These are phyloP conservation scores for Venturia oleaginea DNA, from an alignment of 2,329 filamentous ascomycete species.

Conservation along the genomic window DNA sequence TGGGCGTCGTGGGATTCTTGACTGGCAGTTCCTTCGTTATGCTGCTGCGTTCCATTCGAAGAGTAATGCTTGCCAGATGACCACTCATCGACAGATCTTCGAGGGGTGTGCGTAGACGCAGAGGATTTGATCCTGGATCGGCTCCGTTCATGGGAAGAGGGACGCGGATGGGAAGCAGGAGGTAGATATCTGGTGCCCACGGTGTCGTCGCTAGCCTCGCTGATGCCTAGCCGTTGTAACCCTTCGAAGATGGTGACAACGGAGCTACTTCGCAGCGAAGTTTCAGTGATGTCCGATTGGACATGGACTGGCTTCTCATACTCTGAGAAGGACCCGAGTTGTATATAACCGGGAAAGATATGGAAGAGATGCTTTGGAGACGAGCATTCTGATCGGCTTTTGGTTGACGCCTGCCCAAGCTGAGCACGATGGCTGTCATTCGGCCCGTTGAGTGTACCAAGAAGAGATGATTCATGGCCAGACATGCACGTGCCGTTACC, in stretches of 20 bases:
- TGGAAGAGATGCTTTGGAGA: background rate
- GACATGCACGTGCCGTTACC: background rate
- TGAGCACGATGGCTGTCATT: background rate
- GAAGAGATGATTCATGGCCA: background rate
- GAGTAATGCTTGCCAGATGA: background rate
- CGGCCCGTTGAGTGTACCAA: background rate
- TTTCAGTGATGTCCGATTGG: background rate
- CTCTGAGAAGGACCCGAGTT: background rate
- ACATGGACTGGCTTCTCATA: background rate
- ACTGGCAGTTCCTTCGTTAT: background rate
- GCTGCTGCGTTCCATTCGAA: background rate
- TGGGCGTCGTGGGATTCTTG: background rate
- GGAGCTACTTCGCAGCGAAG: background rate
- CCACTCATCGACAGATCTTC: background rate
- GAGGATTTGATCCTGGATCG: background rate
- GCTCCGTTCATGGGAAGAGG: background rate
- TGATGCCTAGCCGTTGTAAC: background rate
- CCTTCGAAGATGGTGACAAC: background rate
- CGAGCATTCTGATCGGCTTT: background rate
- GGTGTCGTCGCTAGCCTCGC: background rate
- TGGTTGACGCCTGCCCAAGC: background rate
- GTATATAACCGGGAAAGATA: constrained; percentile 3
- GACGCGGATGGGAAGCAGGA: background rate
- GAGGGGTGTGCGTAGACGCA: background rate
- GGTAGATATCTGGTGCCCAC: background rate